A percentile compares a stretch with the other conserved stretches of the same genome.
Conservation (phyloP, 2,329 filamentous ascomycete species). For the Exophiala sideris region DNA sequence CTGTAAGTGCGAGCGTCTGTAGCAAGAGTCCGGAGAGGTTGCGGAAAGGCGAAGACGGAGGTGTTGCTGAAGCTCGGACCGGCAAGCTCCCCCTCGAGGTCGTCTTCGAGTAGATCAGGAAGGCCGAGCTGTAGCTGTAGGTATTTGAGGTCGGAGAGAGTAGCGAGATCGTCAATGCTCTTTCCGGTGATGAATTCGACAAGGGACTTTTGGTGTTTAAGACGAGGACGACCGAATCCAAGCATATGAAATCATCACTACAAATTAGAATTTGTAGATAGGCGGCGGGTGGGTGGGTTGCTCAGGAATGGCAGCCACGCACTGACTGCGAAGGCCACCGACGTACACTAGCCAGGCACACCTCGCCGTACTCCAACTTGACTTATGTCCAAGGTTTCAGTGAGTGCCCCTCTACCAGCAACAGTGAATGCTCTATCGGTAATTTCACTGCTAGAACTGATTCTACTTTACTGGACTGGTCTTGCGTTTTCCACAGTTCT, state of each 20-base stretch:
- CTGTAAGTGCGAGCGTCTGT: conserved; percentile 31
- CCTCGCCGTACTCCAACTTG: no score
- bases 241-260: conserved; percentile 25
- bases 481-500: no score
- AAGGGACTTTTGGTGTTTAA: conserved; percentile 35
- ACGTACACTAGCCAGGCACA: no score
- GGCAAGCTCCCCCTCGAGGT: conserved; percentile 38
- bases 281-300: conserved; percentile 4
- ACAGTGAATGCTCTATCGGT: no score
- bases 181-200: conserved; percentile 57
- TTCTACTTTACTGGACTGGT: no score
- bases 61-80: conserved; percentile 34
- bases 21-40: conserved; percentile 29
- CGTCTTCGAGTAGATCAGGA: conserved; percentile 34
- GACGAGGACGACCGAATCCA: conserved; percentile 25
- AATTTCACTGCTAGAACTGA: no score
- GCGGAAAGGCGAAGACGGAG: conserved; percentile 29
- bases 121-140: conserved; percentile 24
- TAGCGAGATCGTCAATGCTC: conserved; percentile 44
- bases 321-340: no score
- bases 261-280: conserved; percentile 5
- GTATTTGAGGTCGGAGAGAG: conserved; percentile 28
- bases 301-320: background rate
- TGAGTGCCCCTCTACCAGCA: no score
- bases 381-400: no score